Base-by-base conservation (phyloP, 2,329 filamentous ascomycete species). In the Venturia oleaginea region DNA sequence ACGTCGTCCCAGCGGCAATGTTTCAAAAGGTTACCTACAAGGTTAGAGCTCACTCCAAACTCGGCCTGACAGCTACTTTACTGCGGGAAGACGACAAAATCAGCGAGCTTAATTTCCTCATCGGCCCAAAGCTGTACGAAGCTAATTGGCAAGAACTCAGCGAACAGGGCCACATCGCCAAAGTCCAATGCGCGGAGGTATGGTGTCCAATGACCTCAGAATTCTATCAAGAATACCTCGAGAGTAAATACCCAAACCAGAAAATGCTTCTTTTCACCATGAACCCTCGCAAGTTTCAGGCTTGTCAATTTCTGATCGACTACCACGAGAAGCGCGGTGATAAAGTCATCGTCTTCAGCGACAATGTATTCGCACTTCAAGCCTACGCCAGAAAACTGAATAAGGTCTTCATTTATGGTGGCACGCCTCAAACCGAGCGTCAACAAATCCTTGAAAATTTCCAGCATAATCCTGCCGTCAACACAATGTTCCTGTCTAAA, bases 171-270 rank as follows among this genome's bases (percentile, higher is more conserved):
- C 92, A 97, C 73, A 99, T 99, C 74, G 94, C 94, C 42, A 89
- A 91, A 69, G 94, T 99, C 1, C 94, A 99, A 75, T 99, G 94
- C 75, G 94, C 94, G 17, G 94, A 99, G 76, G 94, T 99, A 7
- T 99, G 94, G 94, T 99, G 94, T 72, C 92, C 93, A 2, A 99
- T 99, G 94, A 96, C 94, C 0, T 94, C 92, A 0, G 94, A 99
- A 70, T 99, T 99, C 74, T 97, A 97, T 75, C 88, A 91, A 22
- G 91, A 97, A 74, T 99, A 97, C 76, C 84, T 97, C 66, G 81
- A 84, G 64, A 84, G 78, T 8, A 74, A 75, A 5, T 86, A 86
- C 15, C 85, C 85, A 19, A 81, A 86, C 67, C 89, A 89, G 73
- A 81, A 84, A 40, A 82, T 83, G 10, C 75, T 91, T 7, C 84